A percentile compares a stretch with the other conserved stretches of the same genome.
Evolutionary conservation across 1,284 basidiomycete species (phyloP).

Genomic region (Singerocomus inundabilis): DNA sequence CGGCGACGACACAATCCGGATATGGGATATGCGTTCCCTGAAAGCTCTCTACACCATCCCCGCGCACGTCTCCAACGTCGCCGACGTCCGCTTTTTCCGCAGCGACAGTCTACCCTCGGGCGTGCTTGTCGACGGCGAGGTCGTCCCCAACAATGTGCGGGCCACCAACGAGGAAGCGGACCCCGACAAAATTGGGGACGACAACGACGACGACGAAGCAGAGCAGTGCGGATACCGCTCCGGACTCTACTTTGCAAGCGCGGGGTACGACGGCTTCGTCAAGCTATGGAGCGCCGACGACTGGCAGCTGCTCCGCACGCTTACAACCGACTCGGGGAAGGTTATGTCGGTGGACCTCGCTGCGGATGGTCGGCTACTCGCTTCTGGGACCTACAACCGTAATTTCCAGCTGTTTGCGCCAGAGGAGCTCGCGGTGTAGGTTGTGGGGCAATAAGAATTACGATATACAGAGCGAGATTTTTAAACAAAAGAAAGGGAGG

Average conservation of each 20-base stretch:
- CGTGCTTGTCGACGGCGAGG: conserved; percentile 34
- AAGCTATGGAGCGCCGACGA: conserved; percentile 98
- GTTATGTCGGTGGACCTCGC: conserved; percentile 97
- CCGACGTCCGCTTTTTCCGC: conserved; percentile 93
- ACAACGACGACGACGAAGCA: conserved; percentile 25
- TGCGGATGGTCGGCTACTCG: conserved; percentile 80
- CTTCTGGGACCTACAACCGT: conserved; percentile 88
- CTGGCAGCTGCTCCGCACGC: conserved; percentile 87
- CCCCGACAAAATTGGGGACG: conserved; percentile 31
- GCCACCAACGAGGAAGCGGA: conserved; percentile 20
- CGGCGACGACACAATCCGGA: conserved; percentile 95
- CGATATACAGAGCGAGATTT: conserved; percentile 21
- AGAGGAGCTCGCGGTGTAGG: conserved; percentile 47
- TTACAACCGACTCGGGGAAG: conserved; percentile 93
- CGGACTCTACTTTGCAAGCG: conserved; percentile 90
- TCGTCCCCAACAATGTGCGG: conserved; percentile 36
- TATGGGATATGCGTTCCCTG: conserved; percentile 97
- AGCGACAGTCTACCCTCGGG: conserved; percentile 41
- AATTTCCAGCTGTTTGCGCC: conserved; percentile 90
- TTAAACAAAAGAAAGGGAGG: conserved; percentile 12
- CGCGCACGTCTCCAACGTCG: conserved; percentile 91
- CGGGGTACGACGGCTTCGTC: conserved; percentile 94
- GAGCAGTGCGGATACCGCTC: conserved; percentile 76
- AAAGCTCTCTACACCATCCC: conserved; percentile 95
- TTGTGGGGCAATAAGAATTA: conserved; percentile 25